A percentile compares a stretch with the other conserved stretches of the same genome.
These are phyloP conservation scores for Epichloe sibirici DNA, from an alignment of 2,329 filamentous ascomycete species.

Conservation along the genomic window DNA sequence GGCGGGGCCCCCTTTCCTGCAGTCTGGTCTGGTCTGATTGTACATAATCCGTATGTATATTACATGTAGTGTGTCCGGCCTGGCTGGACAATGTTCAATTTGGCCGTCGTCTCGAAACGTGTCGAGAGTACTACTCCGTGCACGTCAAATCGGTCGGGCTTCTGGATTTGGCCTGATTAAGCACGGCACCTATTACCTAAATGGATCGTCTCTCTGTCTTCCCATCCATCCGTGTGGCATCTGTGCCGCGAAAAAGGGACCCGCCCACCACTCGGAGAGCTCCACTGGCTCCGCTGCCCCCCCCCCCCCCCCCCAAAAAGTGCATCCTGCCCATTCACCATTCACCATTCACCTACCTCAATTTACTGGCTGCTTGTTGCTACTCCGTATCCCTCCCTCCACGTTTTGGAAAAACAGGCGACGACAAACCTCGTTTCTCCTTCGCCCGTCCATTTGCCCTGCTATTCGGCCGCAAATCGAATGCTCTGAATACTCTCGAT, in stretches of 20 bases:
- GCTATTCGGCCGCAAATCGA: not conserved
- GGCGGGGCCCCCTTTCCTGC: not conserved
- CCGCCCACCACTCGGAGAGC: slow-evolving; percentile 5
- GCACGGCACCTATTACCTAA: too few species aligned
- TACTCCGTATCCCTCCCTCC: not conserved
- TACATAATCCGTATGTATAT: too few species aligned
- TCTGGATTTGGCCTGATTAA: too few species aligned
- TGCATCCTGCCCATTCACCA: slow-evolving; percentile 1
- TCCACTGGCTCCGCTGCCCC: slow-evolving; percentile 5
- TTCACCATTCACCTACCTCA: not conserved
- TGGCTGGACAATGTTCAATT: too few species aligned
- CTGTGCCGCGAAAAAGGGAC: not conserved
- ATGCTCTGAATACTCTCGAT: not conserved
- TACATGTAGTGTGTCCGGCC: too few species aligned
- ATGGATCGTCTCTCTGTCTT: not conserved
- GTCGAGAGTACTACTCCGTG: too few species aligned
- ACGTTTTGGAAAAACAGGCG: slow-evolving; percentile 4
- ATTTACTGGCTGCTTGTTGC: slow-evolving; percentile 1
- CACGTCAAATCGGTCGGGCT: too few species aligned
- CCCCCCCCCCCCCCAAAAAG: too few species aligned
- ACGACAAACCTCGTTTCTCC: slow-evolving; percentile 5
- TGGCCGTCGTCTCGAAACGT: too few species aligned
- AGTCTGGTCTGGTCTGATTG: not conserved
- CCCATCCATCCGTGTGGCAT: not conserved
- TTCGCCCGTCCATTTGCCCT: not conserved